A percentile compares a stretch with the other conserved stretches of the same genome.
phyloP scores from a whole-genome alignment of 306 rosid genomes.

The Astragalus glycyphyllos region DNA sequence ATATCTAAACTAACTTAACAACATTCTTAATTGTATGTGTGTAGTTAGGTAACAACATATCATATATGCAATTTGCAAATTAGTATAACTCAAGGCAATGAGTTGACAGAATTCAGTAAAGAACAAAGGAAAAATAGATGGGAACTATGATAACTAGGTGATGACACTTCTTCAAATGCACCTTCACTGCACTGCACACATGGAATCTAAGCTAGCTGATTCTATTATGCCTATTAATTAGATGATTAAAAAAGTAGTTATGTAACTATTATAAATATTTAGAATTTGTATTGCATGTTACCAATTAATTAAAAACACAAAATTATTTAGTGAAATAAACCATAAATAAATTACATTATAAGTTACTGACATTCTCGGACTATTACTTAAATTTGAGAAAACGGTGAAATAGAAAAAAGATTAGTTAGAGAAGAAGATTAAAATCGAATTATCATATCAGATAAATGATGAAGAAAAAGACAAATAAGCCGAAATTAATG shows the following conservation, averaged over 20 bases:
- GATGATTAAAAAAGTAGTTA: neutral
- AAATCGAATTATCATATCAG: neutral
- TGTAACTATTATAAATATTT: neutral
- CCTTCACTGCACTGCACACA: neutral
- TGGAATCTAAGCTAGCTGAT: constrained; percentile 24
- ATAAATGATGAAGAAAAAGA: neutral
- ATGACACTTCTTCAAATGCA: constrained; percentile 14
- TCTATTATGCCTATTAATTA: neutral
- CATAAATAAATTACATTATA: neutral
- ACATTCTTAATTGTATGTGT: too few species aligned
- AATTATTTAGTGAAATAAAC: neutral
- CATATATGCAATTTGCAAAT: neutral
- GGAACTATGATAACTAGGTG: constrained; percentile 1
- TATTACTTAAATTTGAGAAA: neutral
- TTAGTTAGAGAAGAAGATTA: too few species aligned
- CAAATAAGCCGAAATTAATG: too few species aligned
- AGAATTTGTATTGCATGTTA: neutral
- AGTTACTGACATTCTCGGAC: neutral
- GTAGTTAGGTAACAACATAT: neutral
- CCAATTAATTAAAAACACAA: neutral
- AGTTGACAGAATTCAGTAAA: neutral
- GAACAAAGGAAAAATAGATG: neutral
- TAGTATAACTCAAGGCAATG: constrained; percentile 1
- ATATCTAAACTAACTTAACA: too few species aligned
- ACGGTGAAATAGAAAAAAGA: neutral